Percentiles rank a stretch among this genome's conserved stretches.
Evolutionary conservation across 805 yeast species (phyloP).

Genomic region (Diddensiella santjacobensis): DNA sequence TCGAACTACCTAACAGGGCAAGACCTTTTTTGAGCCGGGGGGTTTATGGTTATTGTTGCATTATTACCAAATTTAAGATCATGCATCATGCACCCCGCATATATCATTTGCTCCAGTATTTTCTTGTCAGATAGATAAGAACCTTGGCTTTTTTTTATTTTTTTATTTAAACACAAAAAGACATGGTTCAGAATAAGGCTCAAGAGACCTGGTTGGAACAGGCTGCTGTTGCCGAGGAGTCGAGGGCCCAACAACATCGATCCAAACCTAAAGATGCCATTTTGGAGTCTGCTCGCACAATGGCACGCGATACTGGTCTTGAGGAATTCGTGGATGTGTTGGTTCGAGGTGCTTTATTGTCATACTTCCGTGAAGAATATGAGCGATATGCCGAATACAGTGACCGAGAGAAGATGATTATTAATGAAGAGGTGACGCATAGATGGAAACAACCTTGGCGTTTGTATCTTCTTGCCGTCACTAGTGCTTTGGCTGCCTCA

Average conservation of each 20-base stretch:
- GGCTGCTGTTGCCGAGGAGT: neutral
- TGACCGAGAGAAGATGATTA: neutral
- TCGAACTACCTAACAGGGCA: too few species aligned
- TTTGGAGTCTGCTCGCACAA: neutral
- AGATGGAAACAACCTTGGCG: slow-evolving; percentile 41
- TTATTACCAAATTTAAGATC: too few species aligned
- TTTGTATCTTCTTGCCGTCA: slow-evolving; percentile 46
- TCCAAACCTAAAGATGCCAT: neutral
- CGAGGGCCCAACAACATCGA: neutral
- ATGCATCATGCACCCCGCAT: too few species aligned
- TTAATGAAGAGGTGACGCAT: slow-evolving; percentile 41
- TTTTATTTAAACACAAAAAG: too few species aligned
- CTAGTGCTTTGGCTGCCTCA: slow-evolving; percentile 61
- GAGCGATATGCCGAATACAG: neutral
- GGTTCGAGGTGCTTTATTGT: neutral
- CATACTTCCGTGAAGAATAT: neutral
- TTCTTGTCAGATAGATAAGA: too few species aligned
- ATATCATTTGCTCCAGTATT: too few species aligned
- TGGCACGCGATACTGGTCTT: neutral
- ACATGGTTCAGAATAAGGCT: neutral
- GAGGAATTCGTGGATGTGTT: neutral
- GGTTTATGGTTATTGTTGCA: too few species aligned
- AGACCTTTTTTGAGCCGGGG: too few species aligned
- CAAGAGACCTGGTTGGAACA: neutral
- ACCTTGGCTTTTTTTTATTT: too few species aligned